These are phyloP conservation scores for Phylloporus sp. DNA, from an alignment of 768 basidiomycete genomes.

Conservation along the genomic window DNA sequence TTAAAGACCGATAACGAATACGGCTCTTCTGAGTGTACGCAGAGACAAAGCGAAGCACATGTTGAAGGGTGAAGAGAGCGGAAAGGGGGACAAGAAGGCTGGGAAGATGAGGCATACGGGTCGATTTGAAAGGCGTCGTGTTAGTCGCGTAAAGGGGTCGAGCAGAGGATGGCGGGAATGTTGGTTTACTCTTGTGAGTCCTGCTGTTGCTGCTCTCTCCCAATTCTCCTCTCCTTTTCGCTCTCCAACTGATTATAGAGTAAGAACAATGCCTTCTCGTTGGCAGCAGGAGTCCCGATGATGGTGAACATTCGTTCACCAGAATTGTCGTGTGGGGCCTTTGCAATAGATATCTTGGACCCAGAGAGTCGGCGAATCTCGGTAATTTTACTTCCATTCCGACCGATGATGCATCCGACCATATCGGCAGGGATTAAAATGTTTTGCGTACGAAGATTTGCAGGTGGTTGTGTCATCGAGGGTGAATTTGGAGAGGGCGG, in stretches of 20 bases:
- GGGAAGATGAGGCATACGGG: constrained; percentile 24
- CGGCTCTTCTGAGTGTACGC: constrained; percentile 14
- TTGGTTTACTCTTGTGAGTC: constrained; percentile 48
- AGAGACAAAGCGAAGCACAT: constrained; percentile 9
- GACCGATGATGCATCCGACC: constrained; percentile 96
- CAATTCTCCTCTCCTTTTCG: constrained; percentile 92
- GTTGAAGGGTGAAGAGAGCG: constrained; percentile 10
- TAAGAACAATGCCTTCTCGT: constrained; percentile 96
- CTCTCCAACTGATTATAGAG: constrained; percentile 96
- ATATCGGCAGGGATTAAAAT: constrained; percentile 99
- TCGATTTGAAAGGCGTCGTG: constrained; percentile 14
- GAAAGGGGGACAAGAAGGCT: constrained; percentile 28
- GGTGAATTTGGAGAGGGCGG: constrained; percentile 35
- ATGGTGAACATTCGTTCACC: constrained; percentile 99
- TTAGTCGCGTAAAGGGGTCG: constrained; percentile 10
- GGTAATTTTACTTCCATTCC: constrained; percentile 96
- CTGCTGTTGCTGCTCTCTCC: constrained; percentile 76
- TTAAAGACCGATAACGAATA: constrained; percentile 22
- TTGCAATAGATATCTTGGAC: constrained; percentile 97
- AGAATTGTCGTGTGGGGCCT: constrained; percentile 98
- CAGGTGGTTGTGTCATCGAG: constrained; percentile 51
- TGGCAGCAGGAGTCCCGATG: constrained; percentile 90
- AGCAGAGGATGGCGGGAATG: not conserved
- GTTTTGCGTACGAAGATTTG: constrained; percentile 95
- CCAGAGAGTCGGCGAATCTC: constrained; percentile 98